Percentiles rank a stretch among this genome's conserved stretches.
Conservation (phyloP, 345 rosid species). For the Reutealis trisperma region DNA sequence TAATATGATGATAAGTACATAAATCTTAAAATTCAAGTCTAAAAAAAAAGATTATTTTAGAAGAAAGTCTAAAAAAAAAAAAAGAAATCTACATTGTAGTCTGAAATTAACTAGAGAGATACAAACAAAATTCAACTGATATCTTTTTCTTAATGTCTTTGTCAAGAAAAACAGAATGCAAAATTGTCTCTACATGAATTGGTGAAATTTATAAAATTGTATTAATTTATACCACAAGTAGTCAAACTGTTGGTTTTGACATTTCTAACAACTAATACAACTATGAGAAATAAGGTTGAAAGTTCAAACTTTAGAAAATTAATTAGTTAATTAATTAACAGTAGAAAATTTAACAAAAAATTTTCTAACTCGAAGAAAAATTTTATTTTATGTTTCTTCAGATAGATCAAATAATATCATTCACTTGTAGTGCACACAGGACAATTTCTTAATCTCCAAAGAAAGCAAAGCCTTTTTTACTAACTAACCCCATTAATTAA, state of each 20-base stretch:
- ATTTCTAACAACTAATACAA: neutral
- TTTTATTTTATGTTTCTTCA: no score
- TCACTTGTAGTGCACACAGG: neutral
- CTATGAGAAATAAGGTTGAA: neutral
- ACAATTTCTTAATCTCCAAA: constrained; percentile 24
- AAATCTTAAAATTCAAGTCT: no score
- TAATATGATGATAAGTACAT: no score
- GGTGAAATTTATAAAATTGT: no score
- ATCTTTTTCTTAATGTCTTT: neutral
- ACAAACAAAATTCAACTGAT: neutral
- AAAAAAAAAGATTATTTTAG: no score
- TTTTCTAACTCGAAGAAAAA: neutral
- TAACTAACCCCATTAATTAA: constrained; percentile 20
- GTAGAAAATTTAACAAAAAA: neutral
- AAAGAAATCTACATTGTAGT: no score
- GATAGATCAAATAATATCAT: neutral
- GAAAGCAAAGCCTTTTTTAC: constrained; percentile 15
- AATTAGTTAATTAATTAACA: no score
- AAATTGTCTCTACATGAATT: neutral
- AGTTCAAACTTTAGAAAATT: neutral
- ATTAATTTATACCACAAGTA: no score
- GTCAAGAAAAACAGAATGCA: neutral
- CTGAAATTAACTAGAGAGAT: neutral
- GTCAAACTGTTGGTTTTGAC: neutral
- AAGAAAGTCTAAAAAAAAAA: no score